Evolutionary conservation across 257 asterid species (phyloP), one percentile per base, ranked within the genome.

Genomic region (Solanum chiquidenum): DNA sequence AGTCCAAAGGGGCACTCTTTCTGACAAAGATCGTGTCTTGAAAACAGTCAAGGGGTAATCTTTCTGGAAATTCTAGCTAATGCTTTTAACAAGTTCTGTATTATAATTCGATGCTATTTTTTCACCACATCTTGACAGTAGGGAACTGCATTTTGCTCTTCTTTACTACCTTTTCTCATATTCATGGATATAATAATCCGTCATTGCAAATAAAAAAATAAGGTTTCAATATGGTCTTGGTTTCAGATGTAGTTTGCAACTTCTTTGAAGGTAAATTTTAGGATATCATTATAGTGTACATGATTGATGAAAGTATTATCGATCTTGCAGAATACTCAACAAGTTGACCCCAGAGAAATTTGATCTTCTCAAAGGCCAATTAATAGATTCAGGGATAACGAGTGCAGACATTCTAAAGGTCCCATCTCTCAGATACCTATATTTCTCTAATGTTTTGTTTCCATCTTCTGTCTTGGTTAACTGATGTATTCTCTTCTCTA

Each of bases 271-370:
- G 25, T 38, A 18, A 62, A 71, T 44, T 37, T 12, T 85, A 44
- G 25, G 58, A 31, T 55, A 35, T 44, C 25, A 66, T 25, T 77
- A 12, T 76, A n/a, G 84, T 79, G 66, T 82, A 18, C 42, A 49
- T 49, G 29, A 82, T 82, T 82, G 49, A 27, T 74, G 44, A 6
- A 77, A 82, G 18, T 6, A 25, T 73, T 84, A 7, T 12, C 58
- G 20, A 60, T 52, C 37, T 71, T 89, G 85, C 89, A 88, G 90
- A 29, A 88, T 88, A 85, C 88, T 88, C 34, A 88, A 88, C 86
- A 88, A 88, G 86, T 37, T 88, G 90, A 88, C 90, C 5, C 90
- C 90, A 0, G 90, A 88, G 83, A 88, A 88, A 62, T 88, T 76
- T 88, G 90, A 85, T 76, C 88, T 88, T 58, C 88, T 88, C 35